Conservation (phyloP, 345 rosid genomes). For the Rubroshorea leprosula region DNA sequence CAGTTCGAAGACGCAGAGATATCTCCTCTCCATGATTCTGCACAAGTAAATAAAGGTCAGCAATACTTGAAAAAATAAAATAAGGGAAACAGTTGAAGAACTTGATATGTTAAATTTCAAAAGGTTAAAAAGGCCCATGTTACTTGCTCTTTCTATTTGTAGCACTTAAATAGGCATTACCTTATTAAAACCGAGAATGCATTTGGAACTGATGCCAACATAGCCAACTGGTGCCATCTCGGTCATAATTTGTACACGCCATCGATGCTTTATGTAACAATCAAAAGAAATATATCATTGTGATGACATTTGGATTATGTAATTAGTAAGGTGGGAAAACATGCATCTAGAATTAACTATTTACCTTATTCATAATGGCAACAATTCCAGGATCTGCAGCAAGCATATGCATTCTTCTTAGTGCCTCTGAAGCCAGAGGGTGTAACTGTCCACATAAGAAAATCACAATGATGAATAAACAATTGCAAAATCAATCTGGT, state of each 20-base stretch:
- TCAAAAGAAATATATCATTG: conserved; percentile 14
- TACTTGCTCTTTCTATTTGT: neutral
- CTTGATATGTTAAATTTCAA: neutral
- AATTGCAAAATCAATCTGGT: conserved; percentile 2
- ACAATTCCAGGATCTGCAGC: conserved; percentile 93
- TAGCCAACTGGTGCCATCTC: conserved; percentile 98
- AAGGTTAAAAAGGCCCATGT: neutral
- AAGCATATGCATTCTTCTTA: conserved; percentile 93
- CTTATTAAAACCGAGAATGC: conserved; percentile 86
- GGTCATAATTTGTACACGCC: conserved; percentile 87
- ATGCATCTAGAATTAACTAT: neutral
- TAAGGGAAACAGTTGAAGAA: neutral
- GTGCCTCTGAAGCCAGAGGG: conserved; percentile 83
- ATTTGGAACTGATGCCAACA: conserved; percentile 86
- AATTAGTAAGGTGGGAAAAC: conserved; percentile 1
- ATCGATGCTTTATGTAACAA: conserved; percentile 49
- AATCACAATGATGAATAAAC: neutral
- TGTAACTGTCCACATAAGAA: conserved; percentile 40
- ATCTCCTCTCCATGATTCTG: conserved; percentile 97
- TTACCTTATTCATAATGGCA: conserved; percentile 88
- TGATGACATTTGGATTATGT: conserved; percentile 2
- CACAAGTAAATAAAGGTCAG: conserved; percentile 17
- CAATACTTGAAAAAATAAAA: neutral
- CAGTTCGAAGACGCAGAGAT: conserved; percentile 91
- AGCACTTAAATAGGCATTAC: conserved; percentile 25